Conservation (phyloP, 2,329 filamentous ascomycete genomes). For the Mollisiaceae sp. region DNA sequence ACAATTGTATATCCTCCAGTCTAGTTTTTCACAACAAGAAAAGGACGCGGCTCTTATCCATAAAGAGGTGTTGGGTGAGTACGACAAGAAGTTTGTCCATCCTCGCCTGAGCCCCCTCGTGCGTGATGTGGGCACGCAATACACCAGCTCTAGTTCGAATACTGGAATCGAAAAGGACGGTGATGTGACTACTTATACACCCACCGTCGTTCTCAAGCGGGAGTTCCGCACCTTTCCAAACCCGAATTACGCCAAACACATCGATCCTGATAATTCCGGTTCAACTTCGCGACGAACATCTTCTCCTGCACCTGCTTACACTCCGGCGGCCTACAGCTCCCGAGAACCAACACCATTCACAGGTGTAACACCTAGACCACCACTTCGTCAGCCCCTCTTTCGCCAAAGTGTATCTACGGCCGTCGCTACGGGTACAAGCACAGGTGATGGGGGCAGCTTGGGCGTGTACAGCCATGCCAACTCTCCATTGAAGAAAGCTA, state of each 20-base stretch:
- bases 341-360: constrained; percentile 46
- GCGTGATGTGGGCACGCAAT: constrained; percentile 79
- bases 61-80: constrained; percentile 91
- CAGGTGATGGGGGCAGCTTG: constrained; percentile 74
- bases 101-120: constrained; percentile 84
- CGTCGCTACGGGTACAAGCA: constrained; percentile 33
- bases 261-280: constrained; percentile 66
- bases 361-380: constrained; percentile 45
- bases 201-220: constrained; percentile 69
- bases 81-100: constrained; percentile 94
- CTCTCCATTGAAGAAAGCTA: constrained; percentile 82
- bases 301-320: constrained; percentile 47
- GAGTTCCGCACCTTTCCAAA: constrained; percentile 85
- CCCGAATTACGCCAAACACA: constrained; percentile 74
- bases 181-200: constrained; percentile 64
- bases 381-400: constrained; percentile 60
- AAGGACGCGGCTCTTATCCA: constrained; percentile 87
- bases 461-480: constrained; percentile 81
- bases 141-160: constrained; percentile 48
- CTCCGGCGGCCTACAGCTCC: constrained; percentile 36
- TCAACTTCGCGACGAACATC: constrained; percentile 40
- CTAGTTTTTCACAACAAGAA: constrained; percentile 79
- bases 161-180: constrained; percentile 43
- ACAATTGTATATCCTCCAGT: constrained; percentile 76
- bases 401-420: constrained; percentile 47